These are phyloP conservation scores for Lasiodiplodia sp. DNA, from an alignment of 2,329 filamentous ascomycete species.

Conservation along the genomic window DNA sequence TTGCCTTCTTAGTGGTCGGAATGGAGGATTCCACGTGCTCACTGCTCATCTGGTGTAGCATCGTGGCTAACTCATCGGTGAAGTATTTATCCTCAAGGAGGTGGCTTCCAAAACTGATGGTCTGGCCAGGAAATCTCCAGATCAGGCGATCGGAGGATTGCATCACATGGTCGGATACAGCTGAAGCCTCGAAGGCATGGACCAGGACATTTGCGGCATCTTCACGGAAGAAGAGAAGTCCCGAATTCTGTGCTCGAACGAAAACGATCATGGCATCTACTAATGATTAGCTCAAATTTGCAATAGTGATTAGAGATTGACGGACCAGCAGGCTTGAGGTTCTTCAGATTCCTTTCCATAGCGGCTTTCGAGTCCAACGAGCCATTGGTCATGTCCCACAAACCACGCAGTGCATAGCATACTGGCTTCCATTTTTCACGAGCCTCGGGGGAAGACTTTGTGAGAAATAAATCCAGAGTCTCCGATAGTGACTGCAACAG, in stretches of 20 bases:
- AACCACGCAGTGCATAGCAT: no score
- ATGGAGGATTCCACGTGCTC: conserved; percentile 36
- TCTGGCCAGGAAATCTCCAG: conserved; percentile 55
- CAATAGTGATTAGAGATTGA: not conserved
- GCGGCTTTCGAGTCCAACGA: no score
- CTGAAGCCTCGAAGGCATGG: conserved; percentile 57
- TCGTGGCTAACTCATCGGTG: conserved; percentile 38
- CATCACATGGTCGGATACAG: conserved; percentile 49
- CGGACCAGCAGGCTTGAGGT: not conserved
- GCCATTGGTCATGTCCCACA: no score
- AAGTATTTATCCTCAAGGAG: conserved; percentile 34
- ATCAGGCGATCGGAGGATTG: conserved; percentile 48
- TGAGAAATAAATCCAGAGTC: not conserved
- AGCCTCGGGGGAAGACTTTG: not conserved
- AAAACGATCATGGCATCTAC: conserved; percentile 39
- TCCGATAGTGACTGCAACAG: not conserved
- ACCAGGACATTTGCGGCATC: conserved; percentile 41
- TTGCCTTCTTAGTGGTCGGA: conserved; percentile 47
- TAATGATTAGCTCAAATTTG: not conserved
- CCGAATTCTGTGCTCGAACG: conserved; percentile 57
- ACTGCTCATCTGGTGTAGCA: conserved; percentile 46
- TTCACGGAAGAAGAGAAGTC: conserved; percentile 49
- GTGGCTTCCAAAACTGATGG: conserved; percentile 43
- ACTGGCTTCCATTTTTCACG: not conserved
- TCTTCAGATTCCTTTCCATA: not conserved